Evolutionary conservation across 192 early-diverging fungal species (phyloP).

Genomic region (Phlyctochytrium planicorne): DNA sequence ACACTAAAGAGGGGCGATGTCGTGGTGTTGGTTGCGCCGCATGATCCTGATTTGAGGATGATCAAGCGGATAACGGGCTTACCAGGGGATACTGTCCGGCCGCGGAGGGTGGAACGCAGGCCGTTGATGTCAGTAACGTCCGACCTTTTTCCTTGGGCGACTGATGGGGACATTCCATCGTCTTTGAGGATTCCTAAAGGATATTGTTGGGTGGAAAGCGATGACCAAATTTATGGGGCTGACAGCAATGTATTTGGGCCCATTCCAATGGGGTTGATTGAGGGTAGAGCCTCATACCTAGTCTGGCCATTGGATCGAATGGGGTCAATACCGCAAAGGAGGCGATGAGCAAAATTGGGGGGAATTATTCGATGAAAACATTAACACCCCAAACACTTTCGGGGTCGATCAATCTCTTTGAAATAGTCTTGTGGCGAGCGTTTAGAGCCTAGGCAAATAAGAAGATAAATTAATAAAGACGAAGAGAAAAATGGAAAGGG

Average conservation of each 20-base stretch:
- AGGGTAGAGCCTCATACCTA: slow-evolving; percentile 15
- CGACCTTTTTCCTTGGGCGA: slow-evolving; percentile 3
- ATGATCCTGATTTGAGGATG: slow-evolving; percentile 65
- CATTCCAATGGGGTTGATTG: slow-evolving; percentile 27
- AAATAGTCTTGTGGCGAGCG: not conserved
- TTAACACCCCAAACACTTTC: too few relatives aligned
- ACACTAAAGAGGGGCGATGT: slow-evolving; percentile 29
- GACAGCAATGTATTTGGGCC: slow-evolving; percentile 37
- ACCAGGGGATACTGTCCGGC: slow-evolving; percentile 72
- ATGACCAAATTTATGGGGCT: slow-evolving; percentile 23
- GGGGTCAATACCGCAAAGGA: too few relatives aligned
- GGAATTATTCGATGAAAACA: too few relatives aligned
- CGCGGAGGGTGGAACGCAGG: slow-evolving; percentile 28
- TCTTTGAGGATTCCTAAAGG: slow-evolving; percentile 26
- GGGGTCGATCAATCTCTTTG: not conserved
- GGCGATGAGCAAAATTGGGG: too few relatives aligned
- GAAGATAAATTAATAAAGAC: not conserved
- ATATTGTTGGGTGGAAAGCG: slow-evolving; percentile 33
- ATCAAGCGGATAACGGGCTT: slow-evolving; percentile 85
- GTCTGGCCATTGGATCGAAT: slow-evolving; percentile 26
- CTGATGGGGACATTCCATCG: not conserved
- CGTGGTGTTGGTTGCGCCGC: slow-evolving; percentile 54
- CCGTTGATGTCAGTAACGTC: slow-evolving; percentile 6
- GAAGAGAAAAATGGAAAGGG: not conserved
- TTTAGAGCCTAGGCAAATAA: not conserved